Conservation (phyloP, 371 early-diverging fungal species). For the Sporodiniella umbellata region DNA sequence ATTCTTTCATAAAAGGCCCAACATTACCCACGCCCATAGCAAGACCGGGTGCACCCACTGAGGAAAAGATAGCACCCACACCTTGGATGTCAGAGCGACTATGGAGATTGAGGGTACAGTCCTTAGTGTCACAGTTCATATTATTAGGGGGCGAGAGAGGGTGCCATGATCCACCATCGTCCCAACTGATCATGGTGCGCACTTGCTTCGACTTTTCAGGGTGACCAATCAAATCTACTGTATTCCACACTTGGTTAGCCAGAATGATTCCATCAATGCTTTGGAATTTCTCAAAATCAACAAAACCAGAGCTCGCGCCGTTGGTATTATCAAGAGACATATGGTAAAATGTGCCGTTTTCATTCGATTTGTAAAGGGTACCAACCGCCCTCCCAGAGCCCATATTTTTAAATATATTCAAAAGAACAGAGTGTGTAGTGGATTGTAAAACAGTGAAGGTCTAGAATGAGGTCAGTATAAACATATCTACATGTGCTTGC, state of each 20-base stretch:
- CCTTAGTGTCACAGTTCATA: constrained; percentile 48
- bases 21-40: constrained; percentile 91
- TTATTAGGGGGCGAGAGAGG: constrained; percentile 59
- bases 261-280: constrained; percentile 83
- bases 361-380: constrained; percentile 79
- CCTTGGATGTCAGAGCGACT: constrained; percentile 66
- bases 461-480: constrained; percentile 5
- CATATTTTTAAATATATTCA: constrained; percentile 68
- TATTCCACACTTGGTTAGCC: constrained; percentile 83
- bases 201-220: constrained; percentile 60
- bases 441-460: constrained; percentile 78
- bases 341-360: constrained; percentile 76
- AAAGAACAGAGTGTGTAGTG: constrained; percentile 63
- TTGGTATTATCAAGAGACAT: constrained; percentile 77
- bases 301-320: constrained; percentile 65
- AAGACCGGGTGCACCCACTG: constrained; percentile 78
- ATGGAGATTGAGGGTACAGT: constrained; percentile 75
- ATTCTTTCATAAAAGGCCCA: constrained; percentile 60
- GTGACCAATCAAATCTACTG: constrained; percentile 52
- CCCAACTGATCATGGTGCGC: constrained; percentile 77
- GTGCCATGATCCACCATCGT: constrained; percentile 82
- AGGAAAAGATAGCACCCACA: constrained; percentile 66
- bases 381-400: constrained; percentile 67
- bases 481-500: not conserved
- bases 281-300: constrained; percentile 90